Conservation (phyloP, 139 green algal genomes). For the Asterochloris erici region DNA sequence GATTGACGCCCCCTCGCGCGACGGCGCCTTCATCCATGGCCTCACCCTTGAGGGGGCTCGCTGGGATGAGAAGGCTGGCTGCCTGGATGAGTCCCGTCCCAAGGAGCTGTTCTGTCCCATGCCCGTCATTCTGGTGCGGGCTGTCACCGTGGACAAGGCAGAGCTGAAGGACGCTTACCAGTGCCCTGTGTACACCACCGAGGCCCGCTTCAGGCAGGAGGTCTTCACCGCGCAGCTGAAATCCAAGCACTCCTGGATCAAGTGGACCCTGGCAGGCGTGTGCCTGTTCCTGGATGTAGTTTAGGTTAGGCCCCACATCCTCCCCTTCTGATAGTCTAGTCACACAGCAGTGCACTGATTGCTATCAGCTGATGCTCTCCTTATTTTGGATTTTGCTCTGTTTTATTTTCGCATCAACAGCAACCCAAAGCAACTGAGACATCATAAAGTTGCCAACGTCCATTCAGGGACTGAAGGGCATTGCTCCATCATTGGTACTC, state of each 20-base stretch:
- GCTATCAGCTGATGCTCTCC: no score
- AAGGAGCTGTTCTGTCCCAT: conserved; percentile 87
- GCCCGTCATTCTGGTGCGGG: conserved; percentile 70
- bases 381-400: no score
- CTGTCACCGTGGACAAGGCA: conserved; percentile 81
- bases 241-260: conserved; percentile 71
- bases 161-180: conserved; percentile 79
- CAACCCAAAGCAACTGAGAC: no score
- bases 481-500: no score
- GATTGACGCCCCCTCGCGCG: conserved; percentile 72
- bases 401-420: no score
- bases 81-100: conserved; percentile 78
- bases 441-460: no score
- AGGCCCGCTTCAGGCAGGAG: conserved; percentile 86
- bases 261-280: conserved; percentile 80
- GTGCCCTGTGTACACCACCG: conserved; percentile 90
- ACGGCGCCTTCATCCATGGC: conserved; percentile 86
- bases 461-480: no score
- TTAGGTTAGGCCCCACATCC: not conserved
- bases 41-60: conserved; percentile 87
- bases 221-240: conserved; percentile 91
- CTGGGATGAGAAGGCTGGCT: conserved; percentile 86
- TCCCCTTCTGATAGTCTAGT: no score
- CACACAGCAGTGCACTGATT: no score
- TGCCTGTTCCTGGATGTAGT: conserved; percentile 77